A percentile compares a stretch with the other conserved stretches of the same genome.
Evolutionary conservation across 2,329 filamentous ascomycete genomes (phyloP).

Genomic region (Exserohilum turcica): DNA sequence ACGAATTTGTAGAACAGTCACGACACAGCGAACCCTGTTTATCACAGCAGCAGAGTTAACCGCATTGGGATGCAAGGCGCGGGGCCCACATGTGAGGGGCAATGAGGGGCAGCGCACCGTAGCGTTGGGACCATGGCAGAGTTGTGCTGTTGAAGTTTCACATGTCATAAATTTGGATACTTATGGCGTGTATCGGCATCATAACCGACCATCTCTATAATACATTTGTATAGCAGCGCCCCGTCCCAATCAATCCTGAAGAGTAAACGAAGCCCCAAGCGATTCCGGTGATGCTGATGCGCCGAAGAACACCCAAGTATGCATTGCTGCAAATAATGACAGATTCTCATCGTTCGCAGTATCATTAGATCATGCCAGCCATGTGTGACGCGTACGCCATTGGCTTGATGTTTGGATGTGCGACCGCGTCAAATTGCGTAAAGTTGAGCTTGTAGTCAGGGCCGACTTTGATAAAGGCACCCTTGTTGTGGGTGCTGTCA

Average conservation of each 20-base stretch:
- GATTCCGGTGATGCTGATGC: slow-evolving; percentile 36
- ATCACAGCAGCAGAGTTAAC: slow-evolving; percentile 12
- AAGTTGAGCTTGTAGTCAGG: slow-evolving; percentile 90
- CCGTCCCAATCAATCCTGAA: slow-evolving; percentile 17
- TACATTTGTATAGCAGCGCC: slow-evolving; percentile 16
- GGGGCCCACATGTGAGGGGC: slow-evolving; percentile 19
- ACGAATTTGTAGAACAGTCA: too few species aligned
- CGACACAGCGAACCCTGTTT: slow-evolving; percentile 11
- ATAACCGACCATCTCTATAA: slow-evolving; percentile 11
- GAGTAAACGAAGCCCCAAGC: slow-evolving; percentile 23
- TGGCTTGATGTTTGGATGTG: slow-evolving; percentile 91
- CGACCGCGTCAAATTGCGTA: slow-evolving; percentile 93
- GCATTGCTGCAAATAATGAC: slow-evolving; percentile 37
- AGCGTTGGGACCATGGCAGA: background rate
- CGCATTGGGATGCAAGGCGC: slow-evolving; percentile 15
- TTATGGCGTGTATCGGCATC: background rate
- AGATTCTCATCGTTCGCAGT: slow-evolving; percentile 15
- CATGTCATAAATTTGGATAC: background rate
- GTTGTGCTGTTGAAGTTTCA: background rate
- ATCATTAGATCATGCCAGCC: slow-evolving; percentile 70
- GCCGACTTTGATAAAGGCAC: slow-evolving; percentile 96
- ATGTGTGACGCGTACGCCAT: slow-evolving; percentile 89
- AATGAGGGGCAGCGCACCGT: slow-evolving; percentile 6
- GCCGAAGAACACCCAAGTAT: slow-evolving; percentile 47
- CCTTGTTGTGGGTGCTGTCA: slow-evolving; percentile 96